Conservation (phyloP, 2,329 filamentous ascomycete species). For the Xylaria sp. region DNA sequence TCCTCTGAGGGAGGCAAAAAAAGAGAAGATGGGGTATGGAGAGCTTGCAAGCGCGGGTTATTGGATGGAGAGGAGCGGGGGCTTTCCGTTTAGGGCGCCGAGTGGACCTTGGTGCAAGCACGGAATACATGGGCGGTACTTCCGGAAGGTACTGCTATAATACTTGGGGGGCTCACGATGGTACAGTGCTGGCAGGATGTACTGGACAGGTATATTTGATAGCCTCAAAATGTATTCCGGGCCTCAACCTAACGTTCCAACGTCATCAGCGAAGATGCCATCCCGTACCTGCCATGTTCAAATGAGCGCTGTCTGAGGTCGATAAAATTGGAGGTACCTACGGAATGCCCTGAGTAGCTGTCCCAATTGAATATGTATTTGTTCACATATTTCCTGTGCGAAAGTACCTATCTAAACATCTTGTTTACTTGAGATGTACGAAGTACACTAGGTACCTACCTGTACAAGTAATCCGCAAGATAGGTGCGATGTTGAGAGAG, state of each 20-base stretch:
- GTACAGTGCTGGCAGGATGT: background rate
- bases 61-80: constrained; percentile 2
- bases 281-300: background rate
- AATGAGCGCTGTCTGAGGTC: background rate
- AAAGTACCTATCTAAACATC: background rate
- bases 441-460: background rate
- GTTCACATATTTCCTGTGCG: too few relatives aligned
- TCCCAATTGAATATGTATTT: too few relatives aligned
- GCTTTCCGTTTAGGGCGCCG: background rate
- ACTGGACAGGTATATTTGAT: background rate
- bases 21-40: constrained; percentile 17
- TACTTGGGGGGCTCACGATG: too few relatives aligned
- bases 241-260: background rate
- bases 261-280: background rate
- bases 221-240: background rate
- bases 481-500: too few relatives aligned
- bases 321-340: too few relatives aligned
- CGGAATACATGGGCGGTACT: background rate
- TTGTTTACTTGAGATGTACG: too few relatives aligned
- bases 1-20: constrained; percentile 16
- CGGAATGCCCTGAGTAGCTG: too few relatives aligned
- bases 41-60: constrained; percentile 2
- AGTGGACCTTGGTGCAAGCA: background rate
- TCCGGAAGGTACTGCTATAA: too few relatives aligned
- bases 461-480: too few relatives aligned